Evolutionary conservation across 2,329 filamentous ascomycete species (phyloP).

Genomic region (Aureobasidium lini): DNA sequence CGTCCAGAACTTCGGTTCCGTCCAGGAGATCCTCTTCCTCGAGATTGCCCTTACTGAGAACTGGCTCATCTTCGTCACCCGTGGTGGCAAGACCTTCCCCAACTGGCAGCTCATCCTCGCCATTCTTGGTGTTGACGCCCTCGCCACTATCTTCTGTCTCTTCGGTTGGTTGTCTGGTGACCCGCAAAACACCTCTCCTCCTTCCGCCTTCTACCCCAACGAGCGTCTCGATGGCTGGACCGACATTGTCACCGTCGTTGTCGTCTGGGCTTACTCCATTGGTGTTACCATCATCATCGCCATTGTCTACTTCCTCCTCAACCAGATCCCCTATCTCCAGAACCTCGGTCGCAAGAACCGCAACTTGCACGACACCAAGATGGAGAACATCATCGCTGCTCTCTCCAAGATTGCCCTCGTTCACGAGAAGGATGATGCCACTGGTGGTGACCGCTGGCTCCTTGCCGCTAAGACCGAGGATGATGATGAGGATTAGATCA

Average conservation of each 20-base stretch:
- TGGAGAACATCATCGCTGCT: slow-evolving; percentile 60
- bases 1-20: slow-evolving; percentile 65
- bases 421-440: slow-evolving; percentile 47
- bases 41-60: slow-evolving; percentile 47
- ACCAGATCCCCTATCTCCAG: slow-evolving; percentile 51
- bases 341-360: slow-evolving; percentile 58
- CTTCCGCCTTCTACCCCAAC: slow-evolving; percentile 28
- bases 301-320: slow-evolving; percentile 57
- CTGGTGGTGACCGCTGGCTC: slow-evolving; percentile 37
- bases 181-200: slow-evolving; percentile 34
- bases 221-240: slow-evolving; percentile 40
- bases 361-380: slow-evolving; percentile 52
- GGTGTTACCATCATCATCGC: slow-evolving; percentile 59
- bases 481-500: slow-evolving; percentile 41
- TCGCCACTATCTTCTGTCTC: slow-evolving; percentile 66
- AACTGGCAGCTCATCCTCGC: slow-evolving; percentile 67
- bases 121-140: slow-evolving; percentile 62
- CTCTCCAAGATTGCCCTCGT: slow-evolving; percentile 57
- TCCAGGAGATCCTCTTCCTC: slow-evolving; percentile 60
- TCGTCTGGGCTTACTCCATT: slow-evolving; percentile 60
- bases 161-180: slow-evolving; percentile 65
- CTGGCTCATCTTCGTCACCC: slow-evolving; percentile 49
- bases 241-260: slow-evolving; percentile 57
- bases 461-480: slow-evolving; percentile 37
- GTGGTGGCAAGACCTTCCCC: slow-evolving; percentile 62